Percentiles rank a stretch among this genome's conserved stretches.
Conservation (phyloP, 1,284 basidiomycete species). For the Macrocystidia cucumis region DNA sequence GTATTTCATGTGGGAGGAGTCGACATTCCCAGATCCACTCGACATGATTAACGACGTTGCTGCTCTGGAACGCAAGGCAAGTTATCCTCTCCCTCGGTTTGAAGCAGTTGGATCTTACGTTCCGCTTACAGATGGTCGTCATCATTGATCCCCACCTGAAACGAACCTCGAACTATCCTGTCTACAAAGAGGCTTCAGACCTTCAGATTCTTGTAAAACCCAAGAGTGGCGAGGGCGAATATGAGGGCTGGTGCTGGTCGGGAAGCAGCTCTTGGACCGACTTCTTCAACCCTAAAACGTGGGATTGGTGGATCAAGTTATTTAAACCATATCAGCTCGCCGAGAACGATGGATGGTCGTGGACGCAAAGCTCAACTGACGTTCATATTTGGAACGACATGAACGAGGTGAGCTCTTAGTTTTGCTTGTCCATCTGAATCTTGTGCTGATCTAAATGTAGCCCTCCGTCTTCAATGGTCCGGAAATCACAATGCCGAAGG, state of each 20-base stretch:
- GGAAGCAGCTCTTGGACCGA: slow-evolving; percentile 96
- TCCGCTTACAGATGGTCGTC: slow-evolving; percentile 74
- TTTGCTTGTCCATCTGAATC: slow-evolving; percentile 3
- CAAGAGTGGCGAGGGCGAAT: slow-evolving; percentile 73
- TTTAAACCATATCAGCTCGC: slow-evolving; percentile 57
- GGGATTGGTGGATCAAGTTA: slow-evolving; percentile 87
- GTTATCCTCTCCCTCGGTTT: slow-evolving; percentile 6
- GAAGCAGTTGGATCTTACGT: not conserved
- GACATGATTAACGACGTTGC: slow-evolving; percentile 91
- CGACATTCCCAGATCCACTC: slow-evolving; percentile 89
- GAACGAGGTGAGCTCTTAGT: slow-evolving; percentile 79
- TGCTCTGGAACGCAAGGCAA: slow-evolving; percentile 78
- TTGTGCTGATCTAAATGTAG: slow-evolving; percentile 27
- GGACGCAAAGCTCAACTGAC: slow-evolving; percentile 72
- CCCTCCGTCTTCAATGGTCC: slow-evolving; percentile 98
- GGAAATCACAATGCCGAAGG: slow-evolving; percentile 96
- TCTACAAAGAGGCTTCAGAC: slow-evolving; percentile 82
- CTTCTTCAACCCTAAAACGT: slow-evolving; percentile 88
- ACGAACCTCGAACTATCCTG: slow-evolving; percentile 72
- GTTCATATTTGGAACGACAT: slow-evolving; percentile 98
- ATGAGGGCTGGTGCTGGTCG: slow-evolving; percentile 98
- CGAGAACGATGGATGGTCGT: slow-evolving; percentile 58
- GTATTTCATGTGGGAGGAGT: slow-evolving; percentile 96
- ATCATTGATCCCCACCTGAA: slow-evolving; percentile 98
- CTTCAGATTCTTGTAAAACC: slow-evolving; percentile 79